These are phyloP conservation scores for Ogataea angusta DNA, from an alignment of 805 yeast genomes.

Conservation along the genomic window DNA sequence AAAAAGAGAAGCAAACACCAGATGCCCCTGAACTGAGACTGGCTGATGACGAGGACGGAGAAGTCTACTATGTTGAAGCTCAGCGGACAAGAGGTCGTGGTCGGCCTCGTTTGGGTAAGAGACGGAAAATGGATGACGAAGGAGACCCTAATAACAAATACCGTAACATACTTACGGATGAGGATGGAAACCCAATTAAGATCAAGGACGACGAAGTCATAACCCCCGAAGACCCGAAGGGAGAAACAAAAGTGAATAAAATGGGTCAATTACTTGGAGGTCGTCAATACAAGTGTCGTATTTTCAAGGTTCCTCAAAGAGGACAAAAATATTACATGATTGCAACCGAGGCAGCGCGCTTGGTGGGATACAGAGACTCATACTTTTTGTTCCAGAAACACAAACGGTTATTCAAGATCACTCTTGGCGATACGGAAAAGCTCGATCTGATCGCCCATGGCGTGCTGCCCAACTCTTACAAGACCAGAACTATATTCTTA, in stretches of 20 bases:
- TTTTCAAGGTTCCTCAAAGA: constrained; percentile 59
- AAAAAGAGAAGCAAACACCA: not conserved
- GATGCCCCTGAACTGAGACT: constrained; percentile 3
- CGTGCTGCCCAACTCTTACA: constrained; percentile 83
- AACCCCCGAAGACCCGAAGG: constrained; percentile 72
- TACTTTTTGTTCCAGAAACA: constrained; percentile 87
- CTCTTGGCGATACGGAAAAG: constrained; percentile 74
- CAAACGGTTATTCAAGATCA: constrained; percentile 66
- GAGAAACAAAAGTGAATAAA: constrained; percentile 67
- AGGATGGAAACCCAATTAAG: constrained; percentile 62
- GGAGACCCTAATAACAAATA: constrained; percentile 33
- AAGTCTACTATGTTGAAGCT: constrained; percentile 18
- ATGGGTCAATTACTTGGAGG: constrained; percentile 69
- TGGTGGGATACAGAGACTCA: constrained; percentile 91
- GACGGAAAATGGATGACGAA: constrained; percentile 27
- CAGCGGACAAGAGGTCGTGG: constrained; percentile 31
- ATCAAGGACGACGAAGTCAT: constrained; percentile 75
- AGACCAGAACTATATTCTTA: constrained; percentile 83
- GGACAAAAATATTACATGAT: constrained; percentile 83
- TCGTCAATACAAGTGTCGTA: constrained; percentile 68
- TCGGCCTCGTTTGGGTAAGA: constrained; percentile 28
- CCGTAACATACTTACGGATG: constrained; percentile 40
- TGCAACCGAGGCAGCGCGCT: constrained; percentile 93
- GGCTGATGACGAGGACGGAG: constrained; percentile 27
- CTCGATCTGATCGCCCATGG: constrained; percentile 77